A percentile compares a stretch with the other conserved stretches of the same genome.
Evolutionary conservation across 495 filamentous ascomycete genomes (phyloP).

Genomic region (Neurospora sp.): DNA sequence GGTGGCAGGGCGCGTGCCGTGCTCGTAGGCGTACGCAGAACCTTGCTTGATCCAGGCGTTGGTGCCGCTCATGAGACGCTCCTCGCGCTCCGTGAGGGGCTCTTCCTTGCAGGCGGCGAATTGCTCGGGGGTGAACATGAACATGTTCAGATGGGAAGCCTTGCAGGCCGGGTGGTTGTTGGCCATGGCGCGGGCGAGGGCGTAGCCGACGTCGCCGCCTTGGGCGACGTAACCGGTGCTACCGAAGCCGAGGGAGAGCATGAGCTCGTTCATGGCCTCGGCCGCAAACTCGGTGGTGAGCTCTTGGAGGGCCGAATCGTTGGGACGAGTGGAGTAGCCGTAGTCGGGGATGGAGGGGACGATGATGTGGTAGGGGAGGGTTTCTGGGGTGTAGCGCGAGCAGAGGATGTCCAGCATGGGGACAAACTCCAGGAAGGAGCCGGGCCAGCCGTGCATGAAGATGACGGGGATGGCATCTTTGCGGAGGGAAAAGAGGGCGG

Average conservation of each 20-base stretch:
- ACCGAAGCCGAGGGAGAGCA: constrained; percentile 49
- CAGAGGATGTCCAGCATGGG: constrained; percentile 30
- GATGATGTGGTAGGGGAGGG: constrained; percentile 55
- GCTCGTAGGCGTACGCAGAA: constrained; percentile 44
- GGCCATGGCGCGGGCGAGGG: constrained; percentile 35
- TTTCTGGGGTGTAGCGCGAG: constrained; percentile 41
- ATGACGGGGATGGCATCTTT: constrained; percentile 50
- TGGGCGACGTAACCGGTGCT: constrained; percentile 47
- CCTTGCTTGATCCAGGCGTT: constrained; percentile 22
- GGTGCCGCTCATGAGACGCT: constrained; percentile 1
- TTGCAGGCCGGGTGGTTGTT: constrained; percentile 25
- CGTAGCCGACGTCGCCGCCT: constrained; percentile 57
- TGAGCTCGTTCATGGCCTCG: constrained; percentile 45
- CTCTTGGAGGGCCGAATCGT: constrained; percentile 31
- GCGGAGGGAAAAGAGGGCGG: constrained; percentile 49
- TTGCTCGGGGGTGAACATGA: constrained; percentile 11
- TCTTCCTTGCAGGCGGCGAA: constrained; percentile 5
- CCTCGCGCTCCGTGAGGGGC: constrained; percentile 7
- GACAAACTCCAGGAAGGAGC: constrained; percentile 49
- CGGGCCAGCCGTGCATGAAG: constrained; percentile 36
- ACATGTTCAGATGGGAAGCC: constrained; percentile 28
- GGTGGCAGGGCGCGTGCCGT: constrained; percentile 50
- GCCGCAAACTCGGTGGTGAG: constrained; percentile 33
- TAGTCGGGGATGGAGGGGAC: constrained; percentile 57
- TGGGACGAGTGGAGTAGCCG: constrained; percentile 44